Evolutionary conservation across 2,329 filamentous ascomycete species (phyloP).

Genomic region (Fusarium nanum): DNA sequence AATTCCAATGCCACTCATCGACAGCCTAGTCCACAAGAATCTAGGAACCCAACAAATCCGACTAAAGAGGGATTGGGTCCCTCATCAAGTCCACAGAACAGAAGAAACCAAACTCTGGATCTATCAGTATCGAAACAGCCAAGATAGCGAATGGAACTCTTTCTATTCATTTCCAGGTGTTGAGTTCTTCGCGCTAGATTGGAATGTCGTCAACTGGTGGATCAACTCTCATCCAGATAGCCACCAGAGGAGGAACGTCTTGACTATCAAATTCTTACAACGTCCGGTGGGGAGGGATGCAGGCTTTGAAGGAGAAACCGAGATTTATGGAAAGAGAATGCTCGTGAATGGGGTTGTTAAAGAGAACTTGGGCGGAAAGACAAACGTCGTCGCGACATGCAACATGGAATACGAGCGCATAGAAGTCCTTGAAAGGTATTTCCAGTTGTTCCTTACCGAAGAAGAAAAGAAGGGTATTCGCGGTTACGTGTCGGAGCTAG

Average conservation of each 20-base stretch:
- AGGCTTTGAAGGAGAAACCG: constrained; percentile 39
- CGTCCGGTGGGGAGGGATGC: constrained; percentile 52
- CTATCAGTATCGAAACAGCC: constrained; percentile 67
- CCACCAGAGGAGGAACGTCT: constrained; percentile 65
- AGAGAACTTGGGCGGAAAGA: constrained; percentile 24
- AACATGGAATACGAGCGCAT: too few species aligned
- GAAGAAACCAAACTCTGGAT: constrained; percentile 67
- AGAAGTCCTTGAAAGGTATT: too few species aligned
- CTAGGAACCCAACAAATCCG: constrained; percentile 67
- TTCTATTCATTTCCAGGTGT: constrained; percentile 74
- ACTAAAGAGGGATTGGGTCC: constrained; percentile 61
- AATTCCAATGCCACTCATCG: constrained; percentile 64
- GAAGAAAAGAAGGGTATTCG: too few species aligned
- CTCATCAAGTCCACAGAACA: constrained; percentile 52
- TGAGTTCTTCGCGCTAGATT: constrained; percentile 67
- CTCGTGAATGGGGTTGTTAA: constrained; percentile 40
- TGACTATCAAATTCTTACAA: constrained; percentile 66
- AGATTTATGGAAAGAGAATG: constrained; percentile 44
- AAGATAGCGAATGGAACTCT: constrained; percentile 65
- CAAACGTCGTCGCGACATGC: too few species aligned
- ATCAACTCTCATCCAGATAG: constrained; percentile 61
- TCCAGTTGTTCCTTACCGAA: too few species aligned
- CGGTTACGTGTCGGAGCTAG: too few species aligned
- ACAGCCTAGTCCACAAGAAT: constrained; percentile 57
- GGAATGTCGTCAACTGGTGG: constrained; percentile 68